phyloP scores from a whole-genome alignment of 1,284 basidiomycete genomes.

The Malassezia obtusa region DNA sequence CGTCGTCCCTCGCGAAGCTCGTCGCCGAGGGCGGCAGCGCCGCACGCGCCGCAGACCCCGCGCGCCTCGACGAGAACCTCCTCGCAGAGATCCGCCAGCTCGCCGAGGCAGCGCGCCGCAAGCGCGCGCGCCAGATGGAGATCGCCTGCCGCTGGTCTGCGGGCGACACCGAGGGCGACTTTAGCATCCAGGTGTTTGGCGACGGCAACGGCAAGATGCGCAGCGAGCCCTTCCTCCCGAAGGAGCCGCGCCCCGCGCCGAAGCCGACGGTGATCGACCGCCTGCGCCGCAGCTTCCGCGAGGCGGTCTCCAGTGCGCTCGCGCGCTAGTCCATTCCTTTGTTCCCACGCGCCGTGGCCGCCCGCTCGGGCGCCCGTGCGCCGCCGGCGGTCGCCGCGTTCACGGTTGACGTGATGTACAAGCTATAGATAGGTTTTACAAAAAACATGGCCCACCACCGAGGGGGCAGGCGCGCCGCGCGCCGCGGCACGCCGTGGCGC shows the following conservation, averaged over 20 bases:
- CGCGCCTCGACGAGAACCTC: slow-evolving; percentile 33
- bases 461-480: no score
- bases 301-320: slow-evolving; percentile 30
- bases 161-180: slow-evolving; percentile 39
- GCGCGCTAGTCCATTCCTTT: slow-evolving; percentile 10
- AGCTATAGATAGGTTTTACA: neutral
- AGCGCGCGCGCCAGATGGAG: slow-evolving; percentile 39
- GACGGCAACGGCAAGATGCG: slow-evolving; percentile 34
- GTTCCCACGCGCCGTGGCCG: no score
- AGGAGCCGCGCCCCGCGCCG: slow-evolving; percentile 27
- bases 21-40: neutral
- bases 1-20: slow-evolving; percentile 8
- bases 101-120: slow-evolving; percentile 26
- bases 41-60: slow-evolving; percentile 13
- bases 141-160: slow-evolving; percentile 41
- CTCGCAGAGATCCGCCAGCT: slow-evolving; percentile 55
- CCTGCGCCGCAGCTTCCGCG: slow-evolving; percentile 33
- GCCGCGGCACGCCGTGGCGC: no score
- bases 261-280: slow-evolving; percentile 24
- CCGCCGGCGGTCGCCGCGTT: no score
- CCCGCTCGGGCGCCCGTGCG: no score
- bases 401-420: slow-evolving; percentile 18
- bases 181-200: slow-evolving; percentile 34
- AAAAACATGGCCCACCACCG: no score
- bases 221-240: slow-evolving; percentile 29